phyloP scores from a whole-genome alignment of 306 rosid species.

The Castanea sativa region DNA sequence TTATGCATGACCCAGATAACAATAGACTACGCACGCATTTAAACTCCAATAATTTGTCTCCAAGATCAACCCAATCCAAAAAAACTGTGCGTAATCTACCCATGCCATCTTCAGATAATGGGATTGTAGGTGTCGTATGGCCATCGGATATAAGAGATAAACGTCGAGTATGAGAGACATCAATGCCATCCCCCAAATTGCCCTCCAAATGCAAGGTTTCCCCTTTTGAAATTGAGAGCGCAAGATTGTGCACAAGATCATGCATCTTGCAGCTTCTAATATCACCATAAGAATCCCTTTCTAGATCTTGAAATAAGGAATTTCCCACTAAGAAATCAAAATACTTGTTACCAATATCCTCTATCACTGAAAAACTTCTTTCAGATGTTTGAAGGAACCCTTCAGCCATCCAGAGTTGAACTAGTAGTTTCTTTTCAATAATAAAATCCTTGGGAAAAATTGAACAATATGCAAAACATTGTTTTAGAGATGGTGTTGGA shows the following conservation, averaged over 20 bases:
- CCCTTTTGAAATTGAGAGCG: neutral
- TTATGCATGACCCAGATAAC: neutral
- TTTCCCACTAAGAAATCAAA: neutral
- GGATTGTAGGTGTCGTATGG: too few relatives aligned
- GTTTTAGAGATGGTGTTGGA: conserved; percentile 5
- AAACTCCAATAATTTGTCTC: neutral
- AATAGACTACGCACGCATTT: conserved; percentile 4
- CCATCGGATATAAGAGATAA: too few relatives aligned
- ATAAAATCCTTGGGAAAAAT: neutral
- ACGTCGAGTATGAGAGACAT: neutral
- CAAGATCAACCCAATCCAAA: neutral
- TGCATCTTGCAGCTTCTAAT: conserved; percentile 12
- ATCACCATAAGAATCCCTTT: neutral
- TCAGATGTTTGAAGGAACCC: neutral
- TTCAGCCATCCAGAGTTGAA: conserved; percentile 10
- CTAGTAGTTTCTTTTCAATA: neutral
- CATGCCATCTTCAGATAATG: neutral
- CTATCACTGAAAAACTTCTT: neutral
- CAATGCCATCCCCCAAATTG: neutral
- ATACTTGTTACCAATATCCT: too few relatives aligned
- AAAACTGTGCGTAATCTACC: neutral
- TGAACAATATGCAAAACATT: conserved; percentile 27
- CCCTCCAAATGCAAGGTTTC: neutral
- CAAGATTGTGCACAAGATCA: conserved; percentile 22
- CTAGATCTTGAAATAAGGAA: conserved; percentile 15